These are phyloP conservation scores for Xylaria flabelliformis DNA, from an alignment of 495 filamentous ascomycete genomes.

Conservation along the genomic window DNA sequence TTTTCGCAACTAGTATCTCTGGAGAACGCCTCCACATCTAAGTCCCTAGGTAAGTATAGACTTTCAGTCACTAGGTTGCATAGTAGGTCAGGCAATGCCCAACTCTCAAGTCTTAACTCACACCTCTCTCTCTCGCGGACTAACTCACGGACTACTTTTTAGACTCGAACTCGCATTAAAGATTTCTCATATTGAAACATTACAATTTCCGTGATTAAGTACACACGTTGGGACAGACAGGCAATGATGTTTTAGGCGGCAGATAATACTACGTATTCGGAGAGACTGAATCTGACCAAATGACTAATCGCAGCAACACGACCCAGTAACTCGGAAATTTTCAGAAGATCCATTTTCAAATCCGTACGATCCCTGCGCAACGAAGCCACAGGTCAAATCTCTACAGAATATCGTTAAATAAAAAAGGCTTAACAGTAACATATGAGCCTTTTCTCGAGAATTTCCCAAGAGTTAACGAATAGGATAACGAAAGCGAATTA, in stretches of 20 bases:
- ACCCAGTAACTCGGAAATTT: constrained; percentile 1
- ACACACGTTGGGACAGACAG: no score
- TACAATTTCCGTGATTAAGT: neutral
- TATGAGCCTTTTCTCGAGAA: neutral
- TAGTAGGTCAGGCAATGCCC: neutral
- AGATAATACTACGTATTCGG: neutral
- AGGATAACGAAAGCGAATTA: neutral
- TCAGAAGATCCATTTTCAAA: neutral
- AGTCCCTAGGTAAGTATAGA: neutral
- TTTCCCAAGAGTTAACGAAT: neutral
- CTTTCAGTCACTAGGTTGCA: neutral
- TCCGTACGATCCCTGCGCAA: neutral
- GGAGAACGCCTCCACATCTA: neutral
- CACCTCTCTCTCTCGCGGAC: neutral
- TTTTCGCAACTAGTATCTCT: neutral
- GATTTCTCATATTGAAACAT: neutral
- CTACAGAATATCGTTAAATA: neutral
- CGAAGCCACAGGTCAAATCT: neutral
- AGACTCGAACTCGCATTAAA: neutral
- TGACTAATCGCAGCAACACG: constrained; percentile 6
- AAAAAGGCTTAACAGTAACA: neutral
- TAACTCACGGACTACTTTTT: neutral
- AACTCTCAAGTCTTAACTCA: neutral
- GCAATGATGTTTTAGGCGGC: neutral
- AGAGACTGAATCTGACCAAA: neutral